phyloP scores from a whole-genome alignment of 805 yeast genomes.

The Lipomyces chichibuensis region DNA sequence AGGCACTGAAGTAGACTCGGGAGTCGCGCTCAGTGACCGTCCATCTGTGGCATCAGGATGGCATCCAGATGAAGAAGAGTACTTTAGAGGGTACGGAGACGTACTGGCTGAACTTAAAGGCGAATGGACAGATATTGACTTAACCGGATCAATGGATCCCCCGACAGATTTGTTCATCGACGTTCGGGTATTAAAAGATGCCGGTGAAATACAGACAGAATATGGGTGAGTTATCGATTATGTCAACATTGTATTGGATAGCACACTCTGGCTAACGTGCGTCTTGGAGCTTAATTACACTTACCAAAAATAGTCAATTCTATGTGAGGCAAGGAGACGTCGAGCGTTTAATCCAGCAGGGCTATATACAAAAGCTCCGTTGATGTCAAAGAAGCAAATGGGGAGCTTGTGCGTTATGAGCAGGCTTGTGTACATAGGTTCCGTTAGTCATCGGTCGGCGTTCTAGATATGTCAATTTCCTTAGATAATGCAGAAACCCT shows the following conservation, averaged over 20 bases:
- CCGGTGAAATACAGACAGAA: slow-evolving; percentile 96
- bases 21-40: slow-evolving; percentile 9
- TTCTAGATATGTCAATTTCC: background rate
- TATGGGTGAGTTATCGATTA: slow-evolving; percentile 58
- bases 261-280: slow-evolving; percentile 5
- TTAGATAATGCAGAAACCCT: background rate
- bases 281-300: slow-evolving; percentile 65
- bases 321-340: slow-evolving; percentile 94
- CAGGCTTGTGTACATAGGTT: background rate
- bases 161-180: slow-evolving; percentile 91
- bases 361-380: slow-evolving; percentile 63
- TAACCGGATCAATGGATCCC: slow-evolving; percentile 87
- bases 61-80: slow-evolving; percentile 80
- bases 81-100: slow-evolving; percentile 69
- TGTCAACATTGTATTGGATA: background rate
- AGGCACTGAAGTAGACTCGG: slow-evolving; percentile 47
- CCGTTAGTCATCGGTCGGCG: background rate
- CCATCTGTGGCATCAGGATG: slow-evolving; percentile 44
- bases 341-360: slow-evolving; percentile 90
- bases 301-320: slow-evolving; percentile 91
- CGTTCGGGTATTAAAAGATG: slow-evolving; percentile 89
- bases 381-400: background rate
- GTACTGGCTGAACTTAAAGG: slow-evolving; percentile 76
- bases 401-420: background rate
- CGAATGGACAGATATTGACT: slow-evolving; percentile 76